These are phyloP conservation scores for Candolleomyces efflorescens DNA, from an alignment of 768 basidiomycete species.

Conservation along the genomic window DNA sequence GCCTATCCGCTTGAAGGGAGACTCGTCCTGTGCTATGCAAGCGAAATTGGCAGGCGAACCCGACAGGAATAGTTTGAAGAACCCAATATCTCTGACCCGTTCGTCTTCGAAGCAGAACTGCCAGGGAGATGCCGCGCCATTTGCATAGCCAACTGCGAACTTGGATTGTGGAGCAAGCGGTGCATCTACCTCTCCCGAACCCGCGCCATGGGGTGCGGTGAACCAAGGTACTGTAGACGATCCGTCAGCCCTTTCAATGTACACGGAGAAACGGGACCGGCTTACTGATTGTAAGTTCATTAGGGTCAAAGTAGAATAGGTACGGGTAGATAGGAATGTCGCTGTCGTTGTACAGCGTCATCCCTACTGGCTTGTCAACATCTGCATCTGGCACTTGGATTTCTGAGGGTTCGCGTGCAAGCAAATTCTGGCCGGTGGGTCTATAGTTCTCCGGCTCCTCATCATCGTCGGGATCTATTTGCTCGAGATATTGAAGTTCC, in stretches of 20 bases:
- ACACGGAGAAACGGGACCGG: neutral
- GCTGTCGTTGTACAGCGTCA: slow-evolving; percentile 31
- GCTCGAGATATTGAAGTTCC: slow-evolving; percentile 25
- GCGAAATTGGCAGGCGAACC: slow-evolving; percentile 30
- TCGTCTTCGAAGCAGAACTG: slow-evolving; percentile 24
- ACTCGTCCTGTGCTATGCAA: slow-evolving; percentile 24
- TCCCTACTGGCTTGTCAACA: slow-evolving; percentile 21
- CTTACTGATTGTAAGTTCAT: slow-evolving; percentile 32
- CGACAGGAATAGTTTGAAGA: slow-evolving; percentile 40
- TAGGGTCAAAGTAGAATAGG: slow-evolving; percentile 40
- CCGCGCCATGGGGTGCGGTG: slow-evolving; percentile 23
- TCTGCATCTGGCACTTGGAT: slow-evolving; percentile 17
- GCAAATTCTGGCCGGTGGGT: slow-evolving; percentile 22
- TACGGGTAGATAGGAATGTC: slow-evolving; percentile 31
- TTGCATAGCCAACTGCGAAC: slow-evolving; percentile 38
- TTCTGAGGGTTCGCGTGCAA: slow-evolving; percentile 22
- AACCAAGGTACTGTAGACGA: slow-evolving; percentile 16
- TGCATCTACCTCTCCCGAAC: slow-evolving; percentile 20
- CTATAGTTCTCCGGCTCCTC: slow-evolving; percentile 12
- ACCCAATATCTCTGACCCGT: slow-evolving; percentile 34
- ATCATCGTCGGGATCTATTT: slow-evolving; percentile 16
- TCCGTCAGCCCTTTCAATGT: neutral
- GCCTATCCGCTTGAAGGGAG: slow-evolving; percentile 22
- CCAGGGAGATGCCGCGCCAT: slow-evolving; percentile 28
- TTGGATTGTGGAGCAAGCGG: slow-evolving; percentile 21